Evolutionary conservation across 2,329 filamentous ascomycete species (phyloP), one percentile per base, ranked within the genome.

Genomic region (Botrytis hyacinthi): DNA sequence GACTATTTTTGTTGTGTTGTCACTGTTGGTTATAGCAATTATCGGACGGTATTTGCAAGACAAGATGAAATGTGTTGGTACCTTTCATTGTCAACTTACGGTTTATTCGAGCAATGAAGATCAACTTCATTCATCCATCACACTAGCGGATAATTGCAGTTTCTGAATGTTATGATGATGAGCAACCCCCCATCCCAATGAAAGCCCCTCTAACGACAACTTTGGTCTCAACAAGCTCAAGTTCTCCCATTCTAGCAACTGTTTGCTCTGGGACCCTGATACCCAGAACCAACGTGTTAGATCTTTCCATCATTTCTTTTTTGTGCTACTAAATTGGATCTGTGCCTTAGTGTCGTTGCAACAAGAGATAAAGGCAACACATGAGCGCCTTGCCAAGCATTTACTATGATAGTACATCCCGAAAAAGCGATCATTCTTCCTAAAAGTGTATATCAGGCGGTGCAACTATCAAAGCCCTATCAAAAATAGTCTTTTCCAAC

Each of bases 341-440:
- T 68, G 37, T 42, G 37, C 16, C 20, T n/a, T 42, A 42, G 48
- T 42, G 35, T 54, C 29, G 66, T 18, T 68, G 48, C 37, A 57
- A 68, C 37, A 57, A 14, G 37, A 57, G n/a, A 16, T 14, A 32
- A 12, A 29, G 48, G 35, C 35, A 68, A 18, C 35, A 42, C 66
- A 69, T 57, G 14, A 32, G 32, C 44, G 48, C n/a, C 29, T 37
- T 44, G 66, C 66, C 66, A 69, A 69, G 66, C n/a, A n/a, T 57
- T 69, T 42, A 20, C 48, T 20, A 69, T 67, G 35, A 18, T 35
- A 67, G 14, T 40, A 40, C 9, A n/a, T 69, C n/a, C 51, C 37
- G 48, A 69, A 69, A 67, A 69, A 42, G 35, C 48, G 48, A 69
- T 69, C 66, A 69, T 69, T 42, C 48, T 57, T 32, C 35, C n/a